phyloP scores from a whole-genome alignment of 2,329 filamentous ascomycete species.

The Nothopassalora personata region DNA sequence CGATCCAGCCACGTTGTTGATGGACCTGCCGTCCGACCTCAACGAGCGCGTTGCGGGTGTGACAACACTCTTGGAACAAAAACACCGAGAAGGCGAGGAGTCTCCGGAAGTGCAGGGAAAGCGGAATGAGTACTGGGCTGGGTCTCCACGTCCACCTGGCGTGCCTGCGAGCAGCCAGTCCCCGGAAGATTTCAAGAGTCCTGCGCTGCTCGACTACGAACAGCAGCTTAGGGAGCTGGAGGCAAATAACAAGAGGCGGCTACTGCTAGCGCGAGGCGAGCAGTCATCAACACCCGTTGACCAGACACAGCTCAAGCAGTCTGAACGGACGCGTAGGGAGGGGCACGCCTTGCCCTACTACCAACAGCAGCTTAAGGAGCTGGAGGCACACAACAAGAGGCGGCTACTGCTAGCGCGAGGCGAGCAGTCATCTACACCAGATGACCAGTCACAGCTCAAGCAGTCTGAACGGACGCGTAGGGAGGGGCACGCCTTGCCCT shows the following conservation, averaged over 20 bases:
- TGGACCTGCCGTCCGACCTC: background rate
- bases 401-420: background rate
- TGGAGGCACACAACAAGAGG: constrained; percentile 45
- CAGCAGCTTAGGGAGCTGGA: constrained; percentile 75
- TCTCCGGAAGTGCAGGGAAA: background rate
- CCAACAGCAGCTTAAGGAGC: constrained; percentile 75
- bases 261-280: background rate
- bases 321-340: background rate
- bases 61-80: background rate
- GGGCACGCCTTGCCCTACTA: constrained; percentile 59
- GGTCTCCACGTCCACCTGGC: background rate
- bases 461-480: background rate
- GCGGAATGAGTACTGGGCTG: background rate
- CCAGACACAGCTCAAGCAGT: background rate
- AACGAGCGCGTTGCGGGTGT: background rate
- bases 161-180: background rate
- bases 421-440: background rate
- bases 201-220: constrained; percentile 65
- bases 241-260: constrained; percentile 33
- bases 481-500: constrained; percentile 48
- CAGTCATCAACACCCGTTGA: background rate
- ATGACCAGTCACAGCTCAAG: background rate
- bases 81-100: background rate
- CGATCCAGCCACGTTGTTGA: background rate
- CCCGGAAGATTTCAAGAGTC: background rate